phyloP scores from a whole-genome alignment of 768 basidiomycete species.

The Termitomyces sp. region DNA sequence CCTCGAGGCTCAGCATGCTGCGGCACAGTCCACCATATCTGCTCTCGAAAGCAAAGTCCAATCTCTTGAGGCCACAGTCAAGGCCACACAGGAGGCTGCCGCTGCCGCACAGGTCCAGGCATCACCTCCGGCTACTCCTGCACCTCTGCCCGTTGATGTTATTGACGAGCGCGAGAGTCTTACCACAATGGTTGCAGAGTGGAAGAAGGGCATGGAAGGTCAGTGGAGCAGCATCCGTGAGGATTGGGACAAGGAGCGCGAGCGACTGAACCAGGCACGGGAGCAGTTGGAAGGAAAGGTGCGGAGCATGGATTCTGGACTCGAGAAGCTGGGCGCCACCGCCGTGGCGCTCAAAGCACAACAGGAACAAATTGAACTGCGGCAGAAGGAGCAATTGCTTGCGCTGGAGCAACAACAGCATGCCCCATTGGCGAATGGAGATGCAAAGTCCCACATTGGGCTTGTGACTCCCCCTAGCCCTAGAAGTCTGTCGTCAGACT shows the following conservation, averaged over 20 bases:
- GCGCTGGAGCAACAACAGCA: conserved; percentile 4
- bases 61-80: conserved; percentile 61
- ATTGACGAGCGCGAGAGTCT: conserved; percentile 40
- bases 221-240: conserved; percentile 74
- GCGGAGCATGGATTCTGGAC: conserved; percentile 43
- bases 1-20: conserved; percentile 72
- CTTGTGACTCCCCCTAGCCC: conserved; percentile 76
- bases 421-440: conserved; percentile 27
- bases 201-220: conserved; percentile 76
- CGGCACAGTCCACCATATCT: conserved; percentile 71
- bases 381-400: conserved; percentile 15
- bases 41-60: conserved; percentile 64
- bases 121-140: conserved; percentile 6
- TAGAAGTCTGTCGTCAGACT: conserved; percentile 63
- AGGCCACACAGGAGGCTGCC: conserved; percentile 34
- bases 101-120: conserved; percentile 5
- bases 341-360: conserved; percentile 7
- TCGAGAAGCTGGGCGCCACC: conserved; percentile 38
- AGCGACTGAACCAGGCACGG: conserved; percentile 62
- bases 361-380: conserved; percentile 15
- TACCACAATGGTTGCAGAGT: conserved; percentile 53
- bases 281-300: conserved; percentile 77
- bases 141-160: conserved; percentile 3
- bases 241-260: conserved; percentile 79
- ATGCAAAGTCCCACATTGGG: conserved; percentile 33